Base-by-base conservation (phyloP, 2,329 filamentous ascomycete genomes). In the Penicillium sp. region DNA sequence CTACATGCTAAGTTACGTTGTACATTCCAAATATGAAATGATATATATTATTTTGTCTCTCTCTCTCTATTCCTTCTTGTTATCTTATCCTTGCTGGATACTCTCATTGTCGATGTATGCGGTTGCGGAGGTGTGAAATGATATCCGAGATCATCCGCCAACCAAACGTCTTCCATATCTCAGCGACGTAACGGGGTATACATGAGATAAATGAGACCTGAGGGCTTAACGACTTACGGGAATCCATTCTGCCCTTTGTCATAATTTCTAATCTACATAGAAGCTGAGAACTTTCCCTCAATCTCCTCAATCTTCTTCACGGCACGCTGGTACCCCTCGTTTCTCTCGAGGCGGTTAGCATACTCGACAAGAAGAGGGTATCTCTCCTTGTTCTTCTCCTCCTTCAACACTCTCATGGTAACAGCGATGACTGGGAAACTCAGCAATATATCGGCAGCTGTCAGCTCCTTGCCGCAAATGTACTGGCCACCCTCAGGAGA, bases 371-470 rank as follows among this genome's bases (percentile, higher is more conserved):
- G 45, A 38, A 58, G 56, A 28, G 73, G 73, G 51, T 68, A 71
- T 43, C 65, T 61, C 2, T 66, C 64, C 49, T 64, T 48, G 7
- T 63, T 57, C 46, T 65, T 59, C 12, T 69, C 61, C 40, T 66
- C 53, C 26, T 65, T 59, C 24, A 73, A 52, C 6, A 70, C 48
- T 3, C 66, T 62, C 4, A 57, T 54, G n/a, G 52, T 61, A 17
- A 67, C 67, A 31, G 70, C 70, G 43, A 71, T 68, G 2, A 75
- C 49, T 0, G 72, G 71, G 52, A 74, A 75, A 47, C 71, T 72
- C 60, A 76, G 66, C 59, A 75, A 59, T 24, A 76, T 74, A 52
- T 76, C 74, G 2, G 72, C 72, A 1, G 69, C 72, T 0, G 69
- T 72, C 46, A 76, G 52, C 10, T 70, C 59, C 28, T 63, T 62